A percentile compares a stretch with the other conserved stretches of the same genome.
Conservation (phyloP, 2,329 filamentous ascomycete species). For the Aureobasidium namibiae region DNA sequence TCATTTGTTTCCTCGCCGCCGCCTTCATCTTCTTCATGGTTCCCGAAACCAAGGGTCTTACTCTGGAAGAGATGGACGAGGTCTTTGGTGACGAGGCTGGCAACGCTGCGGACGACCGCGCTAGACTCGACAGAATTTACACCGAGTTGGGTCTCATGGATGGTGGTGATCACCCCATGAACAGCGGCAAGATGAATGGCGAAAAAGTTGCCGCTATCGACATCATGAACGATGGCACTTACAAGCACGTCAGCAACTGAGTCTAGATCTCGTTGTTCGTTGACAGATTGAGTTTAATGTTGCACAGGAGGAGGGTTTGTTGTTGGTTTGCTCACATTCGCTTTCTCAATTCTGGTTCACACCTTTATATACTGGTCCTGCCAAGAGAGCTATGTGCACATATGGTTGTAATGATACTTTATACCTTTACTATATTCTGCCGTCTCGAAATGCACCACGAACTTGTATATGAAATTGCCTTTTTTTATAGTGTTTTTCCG, state of each 20-base stretch:
- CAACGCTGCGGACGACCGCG: constrained; percentile 10
- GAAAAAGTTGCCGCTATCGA: not conserved
- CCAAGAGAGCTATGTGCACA: not conserved
- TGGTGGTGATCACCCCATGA: not conserved
- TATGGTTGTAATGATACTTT: not conserved
- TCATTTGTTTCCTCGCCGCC: constrained; percentile 55
- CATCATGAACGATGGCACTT: not conserved
- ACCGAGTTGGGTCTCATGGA: constrained; percentile 8
- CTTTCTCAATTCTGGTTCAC: not conserved
- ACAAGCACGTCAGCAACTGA: not conserved
- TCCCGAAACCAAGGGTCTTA: constrained; percentile 47
- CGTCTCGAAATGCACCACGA: no score
- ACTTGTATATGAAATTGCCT: no score
- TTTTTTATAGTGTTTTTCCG: no score
- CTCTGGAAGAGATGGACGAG: constrained; percentile 47
- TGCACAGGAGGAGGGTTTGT: not conserved
- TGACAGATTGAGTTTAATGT: no score
- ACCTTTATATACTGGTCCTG: not conserved
- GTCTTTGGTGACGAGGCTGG: constrained; percentile 23
- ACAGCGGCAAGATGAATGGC: not conserved
- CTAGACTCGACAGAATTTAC: constrained; percentile 12
- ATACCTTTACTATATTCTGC: no score
- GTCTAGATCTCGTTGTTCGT: no score
- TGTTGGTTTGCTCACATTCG: not conserved
- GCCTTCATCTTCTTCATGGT: constrained; percentile 44